Evolutionary conservation across 192 early-diverging fungal genomes (phyloP), one percentile per base, ranked within the genome.

Genomic region (Coemansia sp.): DNA sequence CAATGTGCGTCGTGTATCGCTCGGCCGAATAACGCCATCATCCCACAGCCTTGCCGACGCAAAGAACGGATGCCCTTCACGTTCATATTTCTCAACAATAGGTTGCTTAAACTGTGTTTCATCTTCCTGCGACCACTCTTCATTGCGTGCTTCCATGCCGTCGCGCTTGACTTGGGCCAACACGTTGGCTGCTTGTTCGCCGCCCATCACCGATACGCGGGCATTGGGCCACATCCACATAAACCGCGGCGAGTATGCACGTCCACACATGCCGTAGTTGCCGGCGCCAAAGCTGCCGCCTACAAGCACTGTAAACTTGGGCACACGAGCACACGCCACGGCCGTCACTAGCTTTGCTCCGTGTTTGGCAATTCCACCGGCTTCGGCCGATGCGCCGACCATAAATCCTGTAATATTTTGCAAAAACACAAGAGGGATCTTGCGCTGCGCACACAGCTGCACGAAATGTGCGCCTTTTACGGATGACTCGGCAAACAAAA

Each of bases 371-470:
- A 98, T 98, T 60, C 95, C 95, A 56, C 91, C 91, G 14, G 93
- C 93, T 77, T 98, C 95, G 32, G 94, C 95, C 21, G 88, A 88
- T 27, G 91, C 87, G 27, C 94, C 94, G 6, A 98, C 94, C 95
- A 98, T 98, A 81, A 96, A 96, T 39, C 94, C 93, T 24, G 93
- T 95, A 65, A 98, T 98, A 73, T 98, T 96, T 63, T 98, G 95
- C 65, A 98, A 81, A 71, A 98, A 98, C 9, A 96, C 84, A 24
- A 96, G 77, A 8, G 94, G 94, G 47, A 96, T 93, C 32, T 83
- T 83, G 49, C 94, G 86, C 82, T 95, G 94, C 15, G 86, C 80
- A 83, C 93, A 95, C 12, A 98, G 82, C 81, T 98, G 86, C 48
- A 98, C 88, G 70, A 98, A 98, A 66, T 98, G 96, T 12, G 96